phyloP scores from a whole-genome alignment of 495 filamentous ascomycete genomes.

The Penicillium pulvis region DNA sequence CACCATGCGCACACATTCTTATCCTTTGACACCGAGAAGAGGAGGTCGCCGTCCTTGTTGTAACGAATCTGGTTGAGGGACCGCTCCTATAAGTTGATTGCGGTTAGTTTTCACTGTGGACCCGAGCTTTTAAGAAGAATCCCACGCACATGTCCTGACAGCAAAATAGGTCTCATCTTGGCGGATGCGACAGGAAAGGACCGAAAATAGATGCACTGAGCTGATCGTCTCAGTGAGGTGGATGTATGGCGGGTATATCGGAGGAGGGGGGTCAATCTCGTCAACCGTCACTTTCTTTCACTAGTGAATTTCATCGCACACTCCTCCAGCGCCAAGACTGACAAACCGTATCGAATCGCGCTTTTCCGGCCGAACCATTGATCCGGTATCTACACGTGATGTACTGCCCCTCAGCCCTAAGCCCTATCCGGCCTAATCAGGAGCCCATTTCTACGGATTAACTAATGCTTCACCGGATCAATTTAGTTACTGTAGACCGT shows the following conservation, averaged over 20 bases:
- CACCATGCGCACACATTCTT: slow-evolving; percentile 95
- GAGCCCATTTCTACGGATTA: neutral
- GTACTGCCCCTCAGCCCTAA: slow-evolving; percentile 30
- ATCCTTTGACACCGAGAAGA: slow-evolving; percentile 98
- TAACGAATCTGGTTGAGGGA: slow-evolving; percentile 98
- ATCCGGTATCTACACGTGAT: slow-evolving; percentile 43
- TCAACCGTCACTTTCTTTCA: slow-evolving; percentile 42
- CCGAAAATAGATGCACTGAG: slow-evolving; percentile 18
- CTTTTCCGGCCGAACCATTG: slow-evolving; percentile 27
- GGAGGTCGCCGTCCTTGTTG: slow-evolving; percentile 93
- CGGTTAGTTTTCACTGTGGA: slow-evolving; percentile 18
- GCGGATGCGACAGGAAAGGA: slow-evolving; percentile 15
- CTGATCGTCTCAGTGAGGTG: slow-evolving; percentile 30
- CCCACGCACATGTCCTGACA: slow-evolving; percentile 81
- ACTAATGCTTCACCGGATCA: neutral
- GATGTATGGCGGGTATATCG: slow-evolving; percentile 41
- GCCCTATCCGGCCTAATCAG: slow-evolving; percentile 9
- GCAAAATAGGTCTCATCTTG: slow-evolving; percentile 90
- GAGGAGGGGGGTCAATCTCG: slow-evolving; percentile 41
- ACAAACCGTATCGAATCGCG: slow-evolving; percentile 27
- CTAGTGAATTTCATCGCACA: slow-evolving; percentile 54
- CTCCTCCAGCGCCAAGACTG: slow-evolving; percentile 45
- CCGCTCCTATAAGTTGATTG: slow-evolving; percentile 64
- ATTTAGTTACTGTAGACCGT: neutral
- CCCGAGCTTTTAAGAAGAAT: slow-evolving; percentile 20